Percentiles rank a stretch among this genome's conserved stretches.
These are phyloP conservation scores for Berkeleyomyces basicola DNA, from an alignment of 2,329 filamentous ascomycete species.

Conservation along the genomic window DNA sequence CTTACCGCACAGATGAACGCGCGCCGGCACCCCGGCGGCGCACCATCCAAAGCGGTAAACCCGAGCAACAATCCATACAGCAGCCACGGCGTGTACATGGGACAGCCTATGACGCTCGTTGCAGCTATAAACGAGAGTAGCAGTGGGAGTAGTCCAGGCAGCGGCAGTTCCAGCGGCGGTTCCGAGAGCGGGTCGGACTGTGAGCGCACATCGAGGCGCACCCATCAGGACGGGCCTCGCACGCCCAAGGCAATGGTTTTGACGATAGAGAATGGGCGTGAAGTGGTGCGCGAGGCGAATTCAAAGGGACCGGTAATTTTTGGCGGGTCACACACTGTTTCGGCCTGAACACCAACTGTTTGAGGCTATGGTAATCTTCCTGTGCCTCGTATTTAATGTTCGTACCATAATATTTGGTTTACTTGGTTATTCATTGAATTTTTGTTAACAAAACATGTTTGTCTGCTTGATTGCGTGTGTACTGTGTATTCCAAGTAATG, in stretches of 20 bases:
- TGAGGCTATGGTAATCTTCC: background rate
- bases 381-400: background rate
- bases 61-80: background rate
- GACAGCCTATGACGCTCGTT: too few species aligned
- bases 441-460: background rate
- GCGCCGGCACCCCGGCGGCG: background rate
- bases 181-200: background rate
- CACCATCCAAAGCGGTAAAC: background rate
- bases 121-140: background rate
- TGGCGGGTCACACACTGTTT: slow-evolving; percentile 7
- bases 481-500: background rate
- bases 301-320: slow-evolving; percentile 4
- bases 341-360: background rate
- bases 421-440: background rate
- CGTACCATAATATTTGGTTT: background rate
- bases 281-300: background rate
- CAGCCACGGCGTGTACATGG: background rate
- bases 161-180: background rate
- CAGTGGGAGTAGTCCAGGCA: background rate
- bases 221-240: slow-evolving; percentile 15
- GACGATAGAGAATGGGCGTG: slow-evolving; percentile 6
- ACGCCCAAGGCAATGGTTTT: slow-evolving; percentile 20
- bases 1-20: background rate
- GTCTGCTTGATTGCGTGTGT: background rate
- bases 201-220: background rate